Conservation (phyloP, 768 basidiomycete genomes). For the Leucocoprinus leucothites region DNA sequence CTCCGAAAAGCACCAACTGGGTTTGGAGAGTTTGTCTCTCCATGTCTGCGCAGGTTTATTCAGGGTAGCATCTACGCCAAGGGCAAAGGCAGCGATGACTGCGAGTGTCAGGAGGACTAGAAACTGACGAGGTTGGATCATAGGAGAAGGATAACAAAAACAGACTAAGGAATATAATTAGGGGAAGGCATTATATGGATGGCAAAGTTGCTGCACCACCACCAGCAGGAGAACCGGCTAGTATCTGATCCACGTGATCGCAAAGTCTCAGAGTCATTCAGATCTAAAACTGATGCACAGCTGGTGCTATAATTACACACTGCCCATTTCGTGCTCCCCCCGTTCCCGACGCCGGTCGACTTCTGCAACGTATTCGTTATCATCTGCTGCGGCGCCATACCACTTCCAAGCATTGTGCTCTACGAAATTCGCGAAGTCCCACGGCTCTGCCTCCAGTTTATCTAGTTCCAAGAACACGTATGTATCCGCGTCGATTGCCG, state of each 20-base stretch:
- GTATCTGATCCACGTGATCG: neutral
- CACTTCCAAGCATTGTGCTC: slow-evolving; percentile 75
- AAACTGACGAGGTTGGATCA: slow-evolving; percentile 12
- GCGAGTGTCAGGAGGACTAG: neutral
- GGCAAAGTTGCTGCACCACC: too few relatives aligned
- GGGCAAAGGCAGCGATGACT: neutral
- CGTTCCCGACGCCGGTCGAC: slow-evolving; percentile 50
- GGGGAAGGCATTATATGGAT: slow-evolving; percentile 15
- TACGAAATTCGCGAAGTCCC: slow-evolving; percentile 85
- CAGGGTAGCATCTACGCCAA: neutral
- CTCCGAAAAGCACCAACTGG: neutral
- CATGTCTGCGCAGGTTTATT: neutral
- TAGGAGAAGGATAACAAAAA: slow-evolving; percentile 12
- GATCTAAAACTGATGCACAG: neutral
- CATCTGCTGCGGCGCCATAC: slow-evolving; percentile 44
- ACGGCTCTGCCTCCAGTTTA: slow-evolving; percentile 55
- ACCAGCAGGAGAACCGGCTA: too few relatives aligned
- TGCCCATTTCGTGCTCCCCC: slow-evolving; percentile 32
- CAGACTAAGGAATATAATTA: slow-evolving; percentile 14
- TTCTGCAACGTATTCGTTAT: slow-evolving; percentile 37
- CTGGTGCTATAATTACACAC: neutral
- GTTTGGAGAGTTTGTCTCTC: neutral
- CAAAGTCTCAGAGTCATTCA: neutral
- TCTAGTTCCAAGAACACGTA: slow-evolving; percentile 63
- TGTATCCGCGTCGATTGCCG: slow-evolving; percentile 52